Evolutionary conservation across 441 rosid species (phyloP), one percentile per base, ranked within the genome.

Genomic region (Gossypium aridum): DNA sequence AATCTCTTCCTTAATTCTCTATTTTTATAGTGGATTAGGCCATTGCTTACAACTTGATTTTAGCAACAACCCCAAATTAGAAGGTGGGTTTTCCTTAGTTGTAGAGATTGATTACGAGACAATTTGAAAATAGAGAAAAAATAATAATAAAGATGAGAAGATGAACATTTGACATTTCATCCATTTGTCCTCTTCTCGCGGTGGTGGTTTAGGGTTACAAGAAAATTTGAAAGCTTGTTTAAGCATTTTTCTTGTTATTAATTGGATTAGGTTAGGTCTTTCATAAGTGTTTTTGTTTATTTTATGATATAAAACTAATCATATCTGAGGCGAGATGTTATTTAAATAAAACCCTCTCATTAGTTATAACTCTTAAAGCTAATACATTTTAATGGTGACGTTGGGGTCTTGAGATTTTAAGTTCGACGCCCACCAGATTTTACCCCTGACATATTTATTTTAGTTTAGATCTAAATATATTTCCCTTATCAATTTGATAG

Each of bases 191-290:
- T 65, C 55, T 65, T 65, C 70, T 43, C 45, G 43, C 19, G 70
- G 70, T 69, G 62, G 71, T 67, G 74, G 64, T 39, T 67, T 78
- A 23, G 64, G 64, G 23, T 9, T 43, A 49, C 4, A 61, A n/a
- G 56, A 59, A 73, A 56, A 10, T 19, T 19, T 34, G 39, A 26
- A 65, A 43, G 17, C 16, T 65, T 65, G 70, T 8, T 55, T 66
- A 67, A 53, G 57, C 74, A 31, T 54, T 14, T 20, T 47, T 61
- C 45, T 49, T 25, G 13, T 25, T 25, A 61, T 64, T 69, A 61
- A 60, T 71, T 77, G 78, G 85, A 75, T 72, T 43, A 74, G 76
- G 39, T 34, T 64, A 12, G 56, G 67, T 68, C 22, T 39, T 65
- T 60, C 2, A 6, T 34, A 31, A 7, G 39, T 34, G 39, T 1